Evolutionary conservation across 2,329 filamentous ascomycete species (phyloP).

Genomic region (Ceratocystis colombiana): DNA sequence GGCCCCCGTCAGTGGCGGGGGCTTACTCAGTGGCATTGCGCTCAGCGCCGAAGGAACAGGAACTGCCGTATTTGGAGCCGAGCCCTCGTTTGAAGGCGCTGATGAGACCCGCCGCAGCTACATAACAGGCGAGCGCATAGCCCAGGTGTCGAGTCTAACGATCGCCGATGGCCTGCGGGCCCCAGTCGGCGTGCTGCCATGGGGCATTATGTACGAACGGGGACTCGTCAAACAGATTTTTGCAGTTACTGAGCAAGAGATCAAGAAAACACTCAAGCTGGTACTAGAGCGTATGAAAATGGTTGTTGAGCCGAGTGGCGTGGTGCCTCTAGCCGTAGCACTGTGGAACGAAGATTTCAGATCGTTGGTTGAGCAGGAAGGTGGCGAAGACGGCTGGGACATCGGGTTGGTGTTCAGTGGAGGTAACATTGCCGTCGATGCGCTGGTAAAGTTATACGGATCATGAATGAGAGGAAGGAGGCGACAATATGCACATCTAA

Average conservation of each 20-base stretch:
- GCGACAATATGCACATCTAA: not conserved
- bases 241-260: constrained; percentile 71
- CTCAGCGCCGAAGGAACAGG: constrained; percentile 62
- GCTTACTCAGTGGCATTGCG: constrained; percentile 74
- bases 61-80: constrained; percentile 72
- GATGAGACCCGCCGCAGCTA: constrained; percentile 73
- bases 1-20: constrained; percentile 76
- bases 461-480: not conserved
- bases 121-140: constrained; percentile 52
- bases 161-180: constrained; percentile 85
- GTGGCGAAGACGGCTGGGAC: constrained; percentile 63
- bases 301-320: constrained; percentile 78
- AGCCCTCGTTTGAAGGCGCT: constrained; percentile 71
- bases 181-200: constrained; percentile 66
- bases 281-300: constrained; percentile 84
- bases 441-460: constrained; percentile 43
- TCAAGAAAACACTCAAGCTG: constrained; percentile 62
- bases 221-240: constrained; percentile 60
- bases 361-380: constrained; percentile 56
- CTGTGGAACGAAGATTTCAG: constrained; percentile 82
- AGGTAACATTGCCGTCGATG: constrained; percentile 49
- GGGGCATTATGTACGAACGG: constrained; percentile 63
- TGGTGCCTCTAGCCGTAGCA: constrained; percentile 71
- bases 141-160: constrained; percentile 62
- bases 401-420: constrained; percentile 51